phyloP scores from a whole-genome alignment of 306 rosid species.

The Quercus robur region DNA sequence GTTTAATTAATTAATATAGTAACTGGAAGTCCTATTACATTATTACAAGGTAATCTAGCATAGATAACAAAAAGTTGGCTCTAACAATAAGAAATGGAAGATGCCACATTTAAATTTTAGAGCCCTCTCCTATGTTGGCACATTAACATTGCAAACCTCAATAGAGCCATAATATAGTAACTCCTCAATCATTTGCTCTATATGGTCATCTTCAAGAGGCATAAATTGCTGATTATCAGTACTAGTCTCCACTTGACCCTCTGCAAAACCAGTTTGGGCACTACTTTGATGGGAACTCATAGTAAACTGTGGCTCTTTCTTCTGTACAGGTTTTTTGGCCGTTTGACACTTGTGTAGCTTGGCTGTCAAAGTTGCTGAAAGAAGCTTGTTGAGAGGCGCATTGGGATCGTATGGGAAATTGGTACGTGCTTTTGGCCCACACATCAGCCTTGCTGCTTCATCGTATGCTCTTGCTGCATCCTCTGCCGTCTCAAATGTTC shows the following conservation, averaged over 20 bases:
- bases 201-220: conserved; percentile 78
- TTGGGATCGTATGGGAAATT: conserved; percentile 64
- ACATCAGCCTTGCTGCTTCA: conserved; percentile 82
- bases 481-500: conserved; percentile 82
- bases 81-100: background rate
- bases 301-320: conserved; percentile 21
- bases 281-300: background rate
- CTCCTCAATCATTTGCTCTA: conserved; percentile 88
- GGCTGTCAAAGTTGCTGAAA: conserved; percentile 58
- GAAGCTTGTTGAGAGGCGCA: conserved; percentile 52
- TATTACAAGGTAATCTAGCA: conserved; percentile 9
- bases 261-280: conserved; percentile 5
- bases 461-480: conserved; percentile 92
- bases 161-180: conserved; percentile 71
- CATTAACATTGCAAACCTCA: conserved; percentile 53
- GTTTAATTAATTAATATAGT: background rate
- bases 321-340: conserved; percentile 34
- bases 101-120: conserved; percentile 6
- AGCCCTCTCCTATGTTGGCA: conserved; percentile 21
- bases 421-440: conserved; percentile 73
- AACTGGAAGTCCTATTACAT: conserved; percentile 13
- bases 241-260: conserved; percentile 23
- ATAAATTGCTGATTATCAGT: conserved; percentile 32
- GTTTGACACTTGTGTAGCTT: conserved; percentile 72
- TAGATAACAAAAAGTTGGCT: background rate